Percentiles rank a stretch among this genome's conserved stretches.
Conservation (phyloP, 2,329 filamentous ascomycete genomes). For the Beauveria brongniartii region DNA sequence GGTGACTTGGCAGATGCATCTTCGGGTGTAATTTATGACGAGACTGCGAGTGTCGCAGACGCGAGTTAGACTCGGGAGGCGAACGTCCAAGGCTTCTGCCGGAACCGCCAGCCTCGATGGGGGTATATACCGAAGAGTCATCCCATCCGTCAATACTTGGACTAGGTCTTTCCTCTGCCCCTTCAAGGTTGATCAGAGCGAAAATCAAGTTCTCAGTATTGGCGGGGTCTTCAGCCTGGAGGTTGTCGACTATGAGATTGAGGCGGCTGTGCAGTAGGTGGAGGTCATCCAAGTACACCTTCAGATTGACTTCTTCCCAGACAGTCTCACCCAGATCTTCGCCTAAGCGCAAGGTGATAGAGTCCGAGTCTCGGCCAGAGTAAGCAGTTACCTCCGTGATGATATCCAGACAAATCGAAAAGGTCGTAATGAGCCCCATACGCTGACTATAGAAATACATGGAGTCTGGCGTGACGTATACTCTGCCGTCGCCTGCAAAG, state of each 20-base stretch:
- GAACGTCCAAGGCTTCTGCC: slow-evolving; percentile 29
- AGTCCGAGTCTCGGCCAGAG: slow-evolving; percentile 85
- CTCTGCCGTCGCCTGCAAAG: slow-evolving; percentile 59
- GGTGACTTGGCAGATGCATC: slow-evolving; percentile 72
- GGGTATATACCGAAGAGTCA: slow-evolving; percentile 56
- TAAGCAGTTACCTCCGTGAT: slow-evolving; percentile 87
- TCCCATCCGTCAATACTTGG: slow-evolving; percentile 88
- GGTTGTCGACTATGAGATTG: slow-evolving; percentile 76
- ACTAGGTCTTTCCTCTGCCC: slow-evolving; percentile 48
- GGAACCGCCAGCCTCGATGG: slow-evolving; percentile 48
- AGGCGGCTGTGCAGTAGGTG: slow-evolving; percentile 73
- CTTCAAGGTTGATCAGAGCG: slow-evolving; percentile 67
- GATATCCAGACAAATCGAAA: slow-evolving; percentile 63
- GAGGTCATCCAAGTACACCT: slow-evolving; percentile 85
- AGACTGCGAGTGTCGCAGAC: slow-evolving; percentile 26
- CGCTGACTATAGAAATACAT: slow-evolving; percentile 97
- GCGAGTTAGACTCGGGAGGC: slow-evolving; percentile 26
- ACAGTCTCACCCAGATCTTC: slow-evolving; percentile 55
- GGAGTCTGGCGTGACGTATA: slow-evolving; percentile 79
- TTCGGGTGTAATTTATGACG: slow-evolving; percentile 47
- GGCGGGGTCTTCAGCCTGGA: slow-evolving; percentile 62
- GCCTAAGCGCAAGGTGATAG: slow-evolving; percentile 71
- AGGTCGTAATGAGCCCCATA: slow-evolving; percentile 81
- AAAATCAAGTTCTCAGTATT: slow-evolving; percentile 62
- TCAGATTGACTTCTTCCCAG: slow-evolving; percentile 73